These are phyloP conservation scores for Lactarius indigo DNA, from an alignment of 768 basidiomycete genomes.

Conservation along the genomic window DNA sequence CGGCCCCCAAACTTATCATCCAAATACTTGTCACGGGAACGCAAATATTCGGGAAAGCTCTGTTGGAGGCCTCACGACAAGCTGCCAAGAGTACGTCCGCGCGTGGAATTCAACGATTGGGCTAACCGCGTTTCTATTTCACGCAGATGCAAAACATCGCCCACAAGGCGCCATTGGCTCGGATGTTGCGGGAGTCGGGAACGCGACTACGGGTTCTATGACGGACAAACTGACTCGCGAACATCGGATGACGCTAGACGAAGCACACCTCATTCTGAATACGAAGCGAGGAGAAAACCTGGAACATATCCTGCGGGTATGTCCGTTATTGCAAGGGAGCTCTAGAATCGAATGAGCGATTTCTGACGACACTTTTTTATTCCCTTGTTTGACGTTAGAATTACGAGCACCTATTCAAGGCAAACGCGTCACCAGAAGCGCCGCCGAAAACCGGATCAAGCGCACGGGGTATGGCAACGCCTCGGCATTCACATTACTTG, in stretches of 20 bases:
- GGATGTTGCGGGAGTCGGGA: constrained; percentile 69
- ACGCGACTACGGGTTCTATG: constrained; percentile 68
- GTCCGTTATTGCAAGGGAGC: constrained; percentile 20
- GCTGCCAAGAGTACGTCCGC: constrained; percentile 80
- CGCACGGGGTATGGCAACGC: constrained; percentile 42
- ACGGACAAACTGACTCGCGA: constrained; percentile 82
- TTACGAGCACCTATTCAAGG: constrained; percentile 91
- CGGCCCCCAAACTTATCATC: constrained; percentile 72
- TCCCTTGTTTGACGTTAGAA: constrained; percentile 48
- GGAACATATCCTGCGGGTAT: constrained; percentile 71
- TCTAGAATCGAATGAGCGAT: background rate
- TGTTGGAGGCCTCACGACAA: constrained; percentile 85
- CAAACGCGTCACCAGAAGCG: constrained; percentile 70
- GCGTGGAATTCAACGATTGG: background rate
- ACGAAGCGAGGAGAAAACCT: constrained; percentile 67
- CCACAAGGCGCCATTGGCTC: constrained; percentile 66
- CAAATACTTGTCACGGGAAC: constrained; percentile 76
- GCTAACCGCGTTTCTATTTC: no score
- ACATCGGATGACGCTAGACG: constrained; percentile 91
- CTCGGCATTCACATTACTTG: constrained; percentile 80
- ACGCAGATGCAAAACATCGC: constrained; percentile 75
- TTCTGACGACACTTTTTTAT: background rate
- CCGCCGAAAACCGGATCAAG: constrained; percentile 40
- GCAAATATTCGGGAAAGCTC: constrained; percentile 87
- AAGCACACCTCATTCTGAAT: constrained; percentile 92